Conservation (phyloP, 169 alveolate genomes). For the Cryptosporidium meleagridis region DNA sequence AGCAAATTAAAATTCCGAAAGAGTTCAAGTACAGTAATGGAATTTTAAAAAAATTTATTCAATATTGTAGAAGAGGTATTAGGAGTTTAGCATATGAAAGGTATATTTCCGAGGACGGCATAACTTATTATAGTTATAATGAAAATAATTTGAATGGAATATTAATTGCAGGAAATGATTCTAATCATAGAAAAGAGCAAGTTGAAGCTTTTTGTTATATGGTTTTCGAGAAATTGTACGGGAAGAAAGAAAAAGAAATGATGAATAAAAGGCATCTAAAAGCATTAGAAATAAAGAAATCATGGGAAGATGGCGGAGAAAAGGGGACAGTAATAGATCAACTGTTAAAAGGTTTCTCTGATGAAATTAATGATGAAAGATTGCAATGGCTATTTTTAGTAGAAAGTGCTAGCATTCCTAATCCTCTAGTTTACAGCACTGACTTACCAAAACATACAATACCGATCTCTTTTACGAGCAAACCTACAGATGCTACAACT, state of each 20-base stretch:
- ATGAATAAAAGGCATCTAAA: conserved; percentile 21
- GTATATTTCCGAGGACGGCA: conserved; percentile 60
- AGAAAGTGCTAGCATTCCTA: conserved; percentile 59
- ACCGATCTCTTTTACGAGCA: conserved; percentile 56
- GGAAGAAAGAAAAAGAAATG: conserved; percentile 27
- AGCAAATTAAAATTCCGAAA: conserved; percentile 28
- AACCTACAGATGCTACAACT: conserved; percentile 44
- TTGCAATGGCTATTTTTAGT: conserved; percentile 71
- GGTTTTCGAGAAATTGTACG: conserved; percentile 49
- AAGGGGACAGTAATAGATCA: conserved; percentile 37
- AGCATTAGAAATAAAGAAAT: conserved; percentile 26
- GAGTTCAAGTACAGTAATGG: conserved; percentile 70
- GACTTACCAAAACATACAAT: conserved; percentile 55
- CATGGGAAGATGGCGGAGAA: conserved; percentile 70
- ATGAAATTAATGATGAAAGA: conserved; percentile 68
- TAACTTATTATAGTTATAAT: conserved; percentile 47
- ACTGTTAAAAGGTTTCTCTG: conserved; percentile 37
- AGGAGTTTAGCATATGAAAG: conserved; percentile 66
- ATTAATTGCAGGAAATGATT: conserved; percentile 56
- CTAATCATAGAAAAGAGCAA: conserved; percentile 58
- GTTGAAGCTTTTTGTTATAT: conserved; percentile 68
- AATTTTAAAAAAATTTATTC: conserved; percentile 36
- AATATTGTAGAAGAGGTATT: conserved; percentile 64
- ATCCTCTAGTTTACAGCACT: conserved; percentile 53
- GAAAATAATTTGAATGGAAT: conserved; percentile 50